Evolutionary conservation across 2,329 filamentous ascomycete species (phyloP), one percentile per base, ranked within the genome.

Genomic region (Colletotrichum destructivum): DNA sequence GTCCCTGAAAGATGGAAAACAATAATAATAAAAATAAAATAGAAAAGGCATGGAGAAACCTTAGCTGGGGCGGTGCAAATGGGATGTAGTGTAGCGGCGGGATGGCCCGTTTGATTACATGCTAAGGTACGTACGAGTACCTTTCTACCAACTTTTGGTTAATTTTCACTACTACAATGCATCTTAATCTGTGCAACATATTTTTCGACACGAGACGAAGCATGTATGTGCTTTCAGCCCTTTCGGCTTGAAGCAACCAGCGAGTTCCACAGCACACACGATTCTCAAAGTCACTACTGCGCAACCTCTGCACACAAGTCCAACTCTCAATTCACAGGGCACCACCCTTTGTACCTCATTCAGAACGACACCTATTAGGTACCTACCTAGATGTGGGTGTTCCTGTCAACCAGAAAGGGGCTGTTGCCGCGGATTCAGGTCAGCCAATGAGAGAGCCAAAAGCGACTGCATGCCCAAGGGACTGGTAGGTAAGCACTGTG

Each of bases 381-480:
- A 35, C 31, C 31, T 1, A 18, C 23, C 13, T 18, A 16, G 16
- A 35, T 23, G 51, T 35, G 51, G 51, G 51, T 35, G 51, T 31
- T 31, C 18, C 16, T 21, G 18, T 38, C 35, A 21, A 15, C 35
- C n/a, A 15, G 23, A 8, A 40, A 7, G 35, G 21, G 31, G n/a
- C 47, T 23, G 49, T 51, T 21, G 52, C 51, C 56, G 44, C 12
- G 42, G n/a, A 8, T 5, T 44, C n/a, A 51, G 68, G 15, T 54
- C 51, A 35, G 56, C 70, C 70, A 72, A 72, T 72, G 44, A 35
- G 9, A 55, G 51, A 21, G 42, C 38, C 52, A 31, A 13, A 15
- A 31, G 38, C 52, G 67, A 57, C 62, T 44, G 70, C 70, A 72
- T 72, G 66, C 61, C 56, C 57, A 11, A 71, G 55, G 35, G 70